Evolutionary conservation across 2,329 filamentous ascomycete genomes (phyloP).

Genomic region (Phaeomoniella chlamydospora): DNA sequence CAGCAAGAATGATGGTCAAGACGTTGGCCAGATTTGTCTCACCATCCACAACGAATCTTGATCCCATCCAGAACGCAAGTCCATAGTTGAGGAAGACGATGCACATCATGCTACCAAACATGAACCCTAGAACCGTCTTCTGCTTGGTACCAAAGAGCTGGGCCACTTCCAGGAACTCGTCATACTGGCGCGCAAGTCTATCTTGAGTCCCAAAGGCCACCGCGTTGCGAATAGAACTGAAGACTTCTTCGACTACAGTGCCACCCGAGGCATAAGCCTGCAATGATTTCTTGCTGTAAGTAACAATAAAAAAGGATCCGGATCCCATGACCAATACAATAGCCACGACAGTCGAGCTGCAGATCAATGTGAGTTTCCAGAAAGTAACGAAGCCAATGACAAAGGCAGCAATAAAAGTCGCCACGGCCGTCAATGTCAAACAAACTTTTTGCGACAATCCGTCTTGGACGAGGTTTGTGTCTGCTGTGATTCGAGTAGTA

Average conservation of each 20-base stretch:
- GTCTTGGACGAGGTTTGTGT: constrained; percentile 86
- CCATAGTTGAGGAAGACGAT: constrained; percentile 79
- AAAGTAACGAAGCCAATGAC: constrained; percentile 81
- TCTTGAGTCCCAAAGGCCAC: constrained; percentile 89
- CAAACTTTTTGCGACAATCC: constrained; percentile 84
- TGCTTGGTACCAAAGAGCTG: constrained; percentile 63
- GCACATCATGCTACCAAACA: constrained; percentile 74
- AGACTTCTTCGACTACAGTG: constrained; percentile 81
- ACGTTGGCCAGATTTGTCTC: constrained; percentile 55
- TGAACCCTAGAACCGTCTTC: constrained; percentile 57
- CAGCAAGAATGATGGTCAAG: constrained; percentile 73
- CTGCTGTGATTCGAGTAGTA: constrained; percentile 83
- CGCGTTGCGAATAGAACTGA: constrained; percentile 85
- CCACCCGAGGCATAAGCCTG: constrained; percentile 72
- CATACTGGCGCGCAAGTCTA: constrained; percentile 77
- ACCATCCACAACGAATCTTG: constrained; percentile 53
- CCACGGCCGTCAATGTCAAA: constrained; percentile 58
- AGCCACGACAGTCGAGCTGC: constrained; percentile 67
- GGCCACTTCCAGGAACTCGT: constrained; percentile 56
- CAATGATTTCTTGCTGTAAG: constrained; percentile 64
- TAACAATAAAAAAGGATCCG: constrained; percentile 61
- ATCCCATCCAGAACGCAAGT: constrained; percentile 75
- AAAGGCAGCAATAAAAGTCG: constrained; percentile 79
- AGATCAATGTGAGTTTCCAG: constrained; percentile 86
- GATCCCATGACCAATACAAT: constrained; percentile 64